Percentiles rank a stretch among this genome's conserved stretches.
These are phyloP conservation scores for Osmozyma mogii DNA, from an alignment of 805 yeast genomes.

Conservation along the genomic window DNA sequence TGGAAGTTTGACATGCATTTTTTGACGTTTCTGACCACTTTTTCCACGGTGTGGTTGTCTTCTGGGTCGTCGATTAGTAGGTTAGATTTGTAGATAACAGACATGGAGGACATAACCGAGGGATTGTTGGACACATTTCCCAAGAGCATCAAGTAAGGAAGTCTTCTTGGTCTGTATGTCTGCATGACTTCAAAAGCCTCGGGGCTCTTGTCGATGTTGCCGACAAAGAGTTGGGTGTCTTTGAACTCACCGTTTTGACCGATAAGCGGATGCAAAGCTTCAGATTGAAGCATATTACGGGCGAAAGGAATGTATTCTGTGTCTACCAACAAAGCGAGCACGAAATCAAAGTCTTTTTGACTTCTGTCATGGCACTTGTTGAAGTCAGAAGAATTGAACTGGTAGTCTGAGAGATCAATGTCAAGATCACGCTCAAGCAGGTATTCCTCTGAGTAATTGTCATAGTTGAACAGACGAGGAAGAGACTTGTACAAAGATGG, in stretches of 20 bases:
- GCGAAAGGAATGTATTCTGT: slow-evolving; percentile 15
- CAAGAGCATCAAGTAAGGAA: slow-evolving; percentile 31
- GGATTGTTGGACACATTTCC: slow-evolving; percentile 32
- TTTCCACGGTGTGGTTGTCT: slow-evolving; percentile 14
- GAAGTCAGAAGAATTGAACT: slow-evolving; percentile 10
- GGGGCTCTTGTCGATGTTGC: slow-evolving; percentile 24
- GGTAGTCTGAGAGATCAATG: slow-evolving; percentile 11
- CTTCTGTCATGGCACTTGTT: slow-evolving; percentile 23
- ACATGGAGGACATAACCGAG: slow-evolving; percentile 30
- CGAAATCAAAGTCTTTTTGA: slow-evolving; percentile 24
- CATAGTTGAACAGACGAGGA: slow-evolving; percentile 18
- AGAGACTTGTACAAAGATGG: slow-evolving; percentile 14
- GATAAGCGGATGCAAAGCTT: slow-evolving; percentile 14
- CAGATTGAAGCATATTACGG: slow-evolving; percentile 7
- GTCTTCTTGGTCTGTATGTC: slow-evolving; percentile 19
- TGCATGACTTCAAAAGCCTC: slow-evolving; percentile 32
- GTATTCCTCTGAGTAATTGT: slow-evolving; percentile 15
- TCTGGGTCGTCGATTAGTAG: slow-evolving; percentile 14
- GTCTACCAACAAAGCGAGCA: slow-evolving; percentile 26
- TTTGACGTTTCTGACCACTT: slow-evolving; percentile 17
- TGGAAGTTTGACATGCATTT: slow-evolving; percentile 22
- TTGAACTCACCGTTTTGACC: slow-evolving; percentile 17
- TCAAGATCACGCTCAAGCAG: slow-evolving; percentile 1
- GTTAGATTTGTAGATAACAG: slow-evolving; percentile 27
- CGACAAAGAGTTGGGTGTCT: slow-evolving; percentile 22